Base-by-base conservation (phyloP, 2,329 filamentous ascomycete genomes). In the Pestalotiopsis sp. region DNA sequence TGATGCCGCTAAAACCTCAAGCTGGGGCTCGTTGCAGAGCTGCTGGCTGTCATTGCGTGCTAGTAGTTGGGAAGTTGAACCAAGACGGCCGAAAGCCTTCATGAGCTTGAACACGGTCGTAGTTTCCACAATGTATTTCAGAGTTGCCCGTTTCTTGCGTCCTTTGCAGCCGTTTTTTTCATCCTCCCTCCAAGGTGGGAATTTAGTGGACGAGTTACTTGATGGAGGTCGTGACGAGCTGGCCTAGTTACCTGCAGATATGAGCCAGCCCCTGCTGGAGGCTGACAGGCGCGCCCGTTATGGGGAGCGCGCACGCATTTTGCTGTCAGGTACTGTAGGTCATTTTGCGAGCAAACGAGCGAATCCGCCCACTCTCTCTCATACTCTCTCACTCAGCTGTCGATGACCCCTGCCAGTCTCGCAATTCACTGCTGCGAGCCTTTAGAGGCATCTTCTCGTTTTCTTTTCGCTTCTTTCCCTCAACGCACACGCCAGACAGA, bases 151-250 rank as follows among this genome's bases (percentile, higher is more conserved):
- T 67, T 71, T 71, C 66, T 67, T 58, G 17, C 45, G 39, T n/a
- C 62, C 41, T 56, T 67, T 27, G 25, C 59, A 23, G 59, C 23
- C 70, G 23, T 23, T 71, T 69, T 69, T 71, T 72, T 76, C 72
- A 74, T 70, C 73, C 74, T 76, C 74, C 74, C 70, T 71, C 72
- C 72, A 45, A 67, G 69, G 71, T 72, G 70, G 74, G 74, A 74
- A 76, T 74, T 76, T 75, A 75, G 45, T 52, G 45, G 73, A 72
- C 14, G 59, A 75, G 74, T 74, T 75, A 75, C 73, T 75, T 73
- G 71, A 69, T 38, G 41, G 36, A 38, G 39, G 6, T 49, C 39
- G 13, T 20, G 45, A 38, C 23, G 20, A 63, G 61, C 61, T 20
- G n/a, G 45, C 45, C 17, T 52, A 52, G 45, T 52, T 52, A 52